Evolutionary conservation across 306 rosid genomes (phyloP), one percentile per base, ranked within the genome.

Genomic region (Amphicarpaea edgeworthii): DNA sequence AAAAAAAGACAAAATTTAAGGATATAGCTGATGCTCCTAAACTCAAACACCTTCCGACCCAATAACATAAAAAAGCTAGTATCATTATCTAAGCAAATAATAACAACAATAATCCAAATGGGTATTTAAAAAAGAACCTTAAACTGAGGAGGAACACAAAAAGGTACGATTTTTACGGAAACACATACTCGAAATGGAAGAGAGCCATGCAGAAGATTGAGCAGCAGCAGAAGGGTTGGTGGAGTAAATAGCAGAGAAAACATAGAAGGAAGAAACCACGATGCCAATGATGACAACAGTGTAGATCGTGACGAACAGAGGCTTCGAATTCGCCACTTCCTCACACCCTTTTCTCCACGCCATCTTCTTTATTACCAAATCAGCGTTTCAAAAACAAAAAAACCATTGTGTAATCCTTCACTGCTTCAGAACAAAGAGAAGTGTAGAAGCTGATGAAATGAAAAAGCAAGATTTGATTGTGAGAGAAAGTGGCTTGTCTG

Each of bases 211-310:
- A 68, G 83, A 57, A 70, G 89, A 59, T 17, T 82, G 75, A 67
- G 82, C 14, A 24, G 79, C 14, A 24, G 79, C 7, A 53, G 70
- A 41, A 74, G 86, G 75, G 42, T 76, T 82, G 85, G 68, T 32
- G 0, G 92, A 86, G 86, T 80, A 89, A 12, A 91, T 80, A 63
- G 95, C 87, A 21, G 91, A 85, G 82, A 91, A 88, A 76, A 89
- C 93, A 41, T 86, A 89, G 83, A 86, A 86, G 20, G 86, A 89
- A 0, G 95, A 88, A 76, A 88, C 76, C 3, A 89, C 62, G 55
- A 89, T 78, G n/a, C 91, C 97, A 64, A 86, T 73, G 24, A 89
- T 60, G 3, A 91, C 91, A 16, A 85, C 75, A 30, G 86, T 82
- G 83, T 89, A 91, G 64, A 91, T 79, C 57, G 93, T 83, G 49